Evolutionary conservation across 2,329 filamentous ascomycete species (phyloP).

Genomic region (Colletotrichum limetticola): DNA sequence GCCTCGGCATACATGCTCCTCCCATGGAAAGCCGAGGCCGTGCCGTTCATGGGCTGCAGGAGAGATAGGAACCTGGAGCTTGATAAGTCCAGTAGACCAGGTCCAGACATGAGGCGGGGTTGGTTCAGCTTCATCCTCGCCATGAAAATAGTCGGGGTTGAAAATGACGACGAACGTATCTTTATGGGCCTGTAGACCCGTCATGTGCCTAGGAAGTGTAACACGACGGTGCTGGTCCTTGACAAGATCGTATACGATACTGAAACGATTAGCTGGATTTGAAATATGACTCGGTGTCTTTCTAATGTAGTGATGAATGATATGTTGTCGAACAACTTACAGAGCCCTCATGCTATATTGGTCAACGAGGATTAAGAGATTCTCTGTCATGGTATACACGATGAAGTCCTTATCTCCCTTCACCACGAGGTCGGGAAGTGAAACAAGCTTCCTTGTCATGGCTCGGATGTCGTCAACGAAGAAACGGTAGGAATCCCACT

Average conservation of each 20-base stretch:
- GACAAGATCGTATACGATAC: conserved; percentile 15
- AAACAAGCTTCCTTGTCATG: neutral
- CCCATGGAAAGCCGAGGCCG: neutral
- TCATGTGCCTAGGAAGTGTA: neutral
- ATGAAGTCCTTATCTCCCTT: conserved; percentile 5
- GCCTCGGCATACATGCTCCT: neutral
- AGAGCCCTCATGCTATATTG: neutral
- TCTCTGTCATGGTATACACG: neutral
- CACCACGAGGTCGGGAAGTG: neutral
- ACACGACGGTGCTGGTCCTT: neutral
- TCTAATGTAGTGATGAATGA: neutral
- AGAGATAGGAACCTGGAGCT: neutral
- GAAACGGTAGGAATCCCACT: neutral
- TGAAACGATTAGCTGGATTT: neutral
- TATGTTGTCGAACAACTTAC: neutral
- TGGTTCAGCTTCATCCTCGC: neutral
- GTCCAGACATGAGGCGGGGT: conserved; percentile 1
- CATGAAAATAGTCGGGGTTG: neutral
- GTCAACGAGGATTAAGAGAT: neutral
- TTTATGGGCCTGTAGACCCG: neutral
- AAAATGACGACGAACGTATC: neutral
- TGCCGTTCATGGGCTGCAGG: no score
- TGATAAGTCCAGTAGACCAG: conserved; percentile 7
- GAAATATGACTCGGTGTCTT: neutral
- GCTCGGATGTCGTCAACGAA: conserved; percentile 21